Base-by-base conservation (phyloP, 2,329 filamentous ascomycete species). In the Trichoderma oligosporum region DNA sequence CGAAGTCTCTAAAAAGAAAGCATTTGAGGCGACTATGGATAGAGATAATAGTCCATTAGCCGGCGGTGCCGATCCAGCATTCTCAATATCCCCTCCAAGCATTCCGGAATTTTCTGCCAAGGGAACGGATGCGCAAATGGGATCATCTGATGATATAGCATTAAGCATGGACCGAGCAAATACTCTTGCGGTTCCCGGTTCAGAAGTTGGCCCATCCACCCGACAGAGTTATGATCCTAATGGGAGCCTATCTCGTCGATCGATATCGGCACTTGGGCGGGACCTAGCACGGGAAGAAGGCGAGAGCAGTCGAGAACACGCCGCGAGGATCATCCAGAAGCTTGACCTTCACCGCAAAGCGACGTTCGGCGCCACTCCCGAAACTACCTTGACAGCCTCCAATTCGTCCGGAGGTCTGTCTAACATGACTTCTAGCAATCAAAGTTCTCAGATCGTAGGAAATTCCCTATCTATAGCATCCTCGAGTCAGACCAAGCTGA, bases 101-200 rank as follows among this genome's bases (percentile, higher is more conserved):
- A 86, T 92, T 5, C 89, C 91, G 0, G 93, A 97, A 68, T 97
- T 97, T 68, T 91, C 93, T 4, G 90, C 91, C 18, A 92, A 89
- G 67, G 77, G 81, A 6, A 77, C 85, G 4, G 89, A 94, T 62
- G 82, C 86, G 18, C 81, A 90, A 62, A 75, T 77, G 14, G 71
- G 75, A 7, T 77, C 77, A 38, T 82, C 86, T 31, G 85, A 88
- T 24, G 67, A 74, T 25, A 22, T 36, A 2, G 42, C 38, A 7
- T 77, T 76, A 41, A 81, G 86, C 25, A 58, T 78, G 18, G 89
- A 93, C 35, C 82, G 87, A 58, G 72, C 78, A n/a, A 78, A 78
- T 25, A 87, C 84, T 4, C 77, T 93, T 11, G 80, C 84, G 29
- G 69, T 91, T 9, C 87, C 71, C 9, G 84, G 84, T 0, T 72